Evolutionary conservation across 192 early-diverging fungal genomes (phyloP).

Genomic region (Coemansia sp.): DNA sequence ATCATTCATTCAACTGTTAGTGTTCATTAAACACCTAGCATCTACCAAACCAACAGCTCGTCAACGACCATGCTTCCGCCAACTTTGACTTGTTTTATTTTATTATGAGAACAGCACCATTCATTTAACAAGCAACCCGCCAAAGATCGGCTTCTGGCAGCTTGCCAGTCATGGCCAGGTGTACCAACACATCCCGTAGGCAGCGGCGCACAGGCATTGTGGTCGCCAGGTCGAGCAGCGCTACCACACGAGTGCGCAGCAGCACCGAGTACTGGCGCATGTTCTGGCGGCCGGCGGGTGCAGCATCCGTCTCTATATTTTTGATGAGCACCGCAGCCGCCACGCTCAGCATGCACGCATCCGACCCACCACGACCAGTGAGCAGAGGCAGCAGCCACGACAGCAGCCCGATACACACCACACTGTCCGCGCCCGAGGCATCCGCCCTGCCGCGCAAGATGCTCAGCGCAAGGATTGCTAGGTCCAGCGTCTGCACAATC

Average conservation of each 20-base stretch:
- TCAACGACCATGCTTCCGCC: too few relatives aligned
- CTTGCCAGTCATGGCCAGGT: slow-evolving; percentile 24
- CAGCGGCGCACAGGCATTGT: neutral
- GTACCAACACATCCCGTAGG: too few relatives aligned
- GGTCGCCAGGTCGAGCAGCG: slow-evolving; percentile 24
- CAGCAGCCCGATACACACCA: slow-evolving; percentile 1
- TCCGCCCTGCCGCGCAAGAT: slow-evolving; percentile 2
- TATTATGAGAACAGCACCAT: too few relatives aligned
- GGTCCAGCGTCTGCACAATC: slow-evolving; percentile 25
- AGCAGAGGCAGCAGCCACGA: slow-evolving; percentile 35
- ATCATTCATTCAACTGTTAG: neutral
- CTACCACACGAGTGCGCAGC: slow-evolving; percentile 22
- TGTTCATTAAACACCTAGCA: slow-evolving; percentile 9
- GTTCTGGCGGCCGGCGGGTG: neutral
- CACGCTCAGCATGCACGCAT: neutral
- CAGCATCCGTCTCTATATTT: slow-evolving; percentile 6
- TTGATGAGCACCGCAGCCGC: slow-evolving; percentile 15
- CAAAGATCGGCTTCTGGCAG: slow-evolving; percentile 23
- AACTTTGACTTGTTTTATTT: too few relatives aligned
- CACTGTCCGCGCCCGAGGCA: neutral
- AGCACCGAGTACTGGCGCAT: slow-evolving; percentile 22
- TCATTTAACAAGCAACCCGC: too few relatives aligned
- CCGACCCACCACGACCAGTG: slow-evolving; percentile 6
- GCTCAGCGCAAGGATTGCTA: slow-evolving; percentile 32
- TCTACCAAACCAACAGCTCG: too few relatives aligned